These are phyloP conservation scores for Bruguiera hainesii DNA, from an alignment of 441 rosid species.

Conservation along the genomic window DNA sequence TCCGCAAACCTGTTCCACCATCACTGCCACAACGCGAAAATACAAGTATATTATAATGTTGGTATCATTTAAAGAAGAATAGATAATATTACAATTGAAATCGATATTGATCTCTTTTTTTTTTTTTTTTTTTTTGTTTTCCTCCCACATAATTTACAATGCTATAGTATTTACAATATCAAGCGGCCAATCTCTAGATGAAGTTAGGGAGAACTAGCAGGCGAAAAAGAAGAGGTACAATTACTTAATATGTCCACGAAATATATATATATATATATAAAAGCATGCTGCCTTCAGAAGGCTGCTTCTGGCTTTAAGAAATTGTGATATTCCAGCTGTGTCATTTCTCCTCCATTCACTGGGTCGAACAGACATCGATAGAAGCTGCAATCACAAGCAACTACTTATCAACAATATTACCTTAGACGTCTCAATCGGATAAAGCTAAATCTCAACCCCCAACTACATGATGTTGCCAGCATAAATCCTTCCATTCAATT, in stretches of 20 bases:
- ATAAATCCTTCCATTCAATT: too few species aligned
- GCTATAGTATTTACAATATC: conserved; percentile 28
- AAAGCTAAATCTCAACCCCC: too few species aligned
- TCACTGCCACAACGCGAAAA: too few species aligned
- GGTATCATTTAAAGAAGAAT: neutral
- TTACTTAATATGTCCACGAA: neutral
- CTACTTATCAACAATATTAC: neutral
- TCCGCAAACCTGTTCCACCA: too few species aligned
- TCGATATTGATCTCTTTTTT: neutral
- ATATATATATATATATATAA: neutral
- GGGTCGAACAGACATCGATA: conserved; percentile 90
- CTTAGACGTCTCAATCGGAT: neutral
- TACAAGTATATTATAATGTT: too few species aligned
- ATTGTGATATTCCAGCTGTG: conserved; percentile 77
- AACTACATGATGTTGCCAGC: neutral
- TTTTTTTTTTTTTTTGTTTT: neutral
- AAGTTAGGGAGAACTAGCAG: neutral
- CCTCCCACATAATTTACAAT: conserved; percentile 14
- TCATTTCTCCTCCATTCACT: conserved; percentile 86
- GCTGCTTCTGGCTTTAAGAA: conserved; percentile 69
- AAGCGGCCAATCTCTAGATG: conserved; percentile 5
- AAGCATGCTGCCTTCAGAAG: conserved; percentile 30
- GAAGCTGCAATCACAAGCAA: conserved; percentile 57
- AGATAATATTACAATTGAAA: neutral
- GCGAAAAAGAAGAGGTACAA: neutral